Evolutionary conservation across 352 stramenopile genomes (phyloP).

Genomic region (Phytophthora melonis): DNA sequence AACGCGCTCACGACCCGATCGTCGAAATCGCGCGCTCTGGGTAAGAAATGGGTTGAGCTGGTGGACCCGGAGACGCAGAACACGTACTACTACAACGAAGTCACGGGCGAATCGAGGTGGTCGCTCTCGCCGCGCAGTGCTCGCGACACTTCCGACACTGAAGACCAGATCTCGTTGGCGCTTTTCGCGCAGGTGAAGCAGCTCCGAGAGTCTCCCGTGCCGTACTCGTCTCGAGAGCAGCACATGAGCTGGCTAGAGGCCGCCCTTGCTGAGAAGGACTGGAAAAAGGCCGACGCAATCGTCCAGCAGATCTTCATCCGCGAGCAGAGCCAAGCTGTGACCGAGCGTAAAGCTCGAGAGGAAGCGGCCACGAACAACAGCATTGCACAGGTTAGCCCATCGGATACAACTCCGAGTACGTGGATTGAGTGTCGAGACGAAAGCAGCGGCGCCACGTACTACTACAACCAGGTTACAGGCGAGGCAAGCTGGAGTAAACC

Average conservation of each 20-base stretch:
- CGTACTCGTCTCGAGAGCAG: conserved; percentile 60
- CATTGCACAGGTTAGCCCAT: not conserved
- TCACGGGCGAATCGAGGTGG: conserved; percentile 89
- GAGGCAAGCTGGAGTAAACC: conserved; percentile 56
- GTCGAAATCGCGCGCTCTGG: conserved; percentile 52
- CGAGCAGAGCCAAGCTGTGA: conserved; percentile 59
- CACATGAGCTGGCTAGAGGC: conserved; percentile 81
- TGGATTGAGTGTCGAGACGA: conserved; percentile 48
- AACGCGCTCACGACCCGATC: conserved; percentile 44
- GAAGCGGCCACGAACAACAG: conserved; percentile 5
- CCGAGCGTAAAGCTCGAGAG: conserved; percentile 26
- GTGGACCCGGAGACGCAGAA: conserved; percentile 81
- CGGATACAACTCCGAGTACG: not conserved
- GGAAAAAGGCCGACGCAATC: conserved; percentile 73
- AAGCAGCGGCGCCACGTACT: conserved; percentile 51
- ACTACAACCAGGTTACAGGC: conserved; percentile 49
- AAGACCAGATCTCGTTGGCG: conserved; percentile 71
- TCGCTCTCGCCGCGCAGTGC: conserved; percentile 81
- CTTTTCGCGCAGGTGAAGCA: conserved; percentile 61
- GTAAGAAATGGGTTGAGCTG: conserved; percentile 87
- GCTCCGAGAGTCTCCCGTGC: conserved; percentile 56
- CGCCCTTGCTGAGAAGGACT: conserved; percentile 67
- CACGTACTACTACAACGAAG: conserved; percentile 94
- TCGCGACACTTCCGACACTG: conserved; percentile 50
- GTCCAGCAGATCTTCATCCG: conserved; percentile 78